Evolutionary conservation across 2,329 filamentous ascomycete species (phyloP), one percentile per base, ranked within the genome.

Genomic region (Cladophialophora yegresii): DNA sequence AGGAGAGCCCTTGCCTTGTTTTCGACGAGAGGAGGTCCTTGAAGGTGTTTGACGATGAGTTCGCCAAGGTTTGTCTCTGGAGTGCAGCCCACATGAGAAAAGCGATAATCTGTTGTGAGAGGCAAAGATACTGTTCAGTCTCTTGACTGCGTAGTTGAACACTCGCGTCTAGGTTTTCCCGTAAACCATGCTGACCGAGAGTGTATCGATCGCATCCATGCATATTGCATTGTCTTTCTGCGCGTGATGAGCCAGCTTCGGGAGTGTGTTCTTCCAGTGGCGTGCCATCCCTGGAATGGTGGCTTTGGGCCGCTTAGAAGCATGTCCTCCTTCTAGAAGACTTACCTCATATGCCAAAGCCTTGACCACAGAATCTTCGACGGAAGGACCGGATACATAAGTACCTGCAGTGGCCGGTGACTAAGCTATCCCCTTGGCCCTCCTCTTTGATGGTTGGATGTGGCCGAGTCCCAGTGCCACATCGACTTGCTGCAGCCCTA

Each of bases 361-460:
- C 23, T 50, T 50, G 47, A 26, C 12, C 47, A 23, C 3, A n/a
- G n/a, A 20, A 28, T 28, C 47, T 23, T 26, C n/a, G 23, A 9
- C 47, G 47, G 20, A n/a, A 50, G 47, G 8, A n/a, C 36, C 20
- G 1, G 16, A 13, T n/a, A 13, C n/a, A n/a, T 33, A 58, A 58
- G 26, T 58, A 58, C 26, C 3, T 22, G 10, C 16, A 47, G n/a
- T 26, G 55, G 20, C 10, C 22, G 16, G 55, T 30, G 55, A 58
- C 55, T 58, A 58, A 58, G 55, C 55, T 26, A 16, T 49, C n/a
- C 9, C 40, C 40, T 8, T 58, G 54, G 8, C 4, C 16, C 20
- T 3, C 10, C 7, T 9, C 9, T 16, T 49, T 47, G 12, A 32
- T 28, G 40, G 49, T 45, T 22, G 43, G 55, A 43, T 49, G 36